Conservation (phyloP, 2,329 filamentous ascomycete genomes). For the Penicillium sp. region DNA sequence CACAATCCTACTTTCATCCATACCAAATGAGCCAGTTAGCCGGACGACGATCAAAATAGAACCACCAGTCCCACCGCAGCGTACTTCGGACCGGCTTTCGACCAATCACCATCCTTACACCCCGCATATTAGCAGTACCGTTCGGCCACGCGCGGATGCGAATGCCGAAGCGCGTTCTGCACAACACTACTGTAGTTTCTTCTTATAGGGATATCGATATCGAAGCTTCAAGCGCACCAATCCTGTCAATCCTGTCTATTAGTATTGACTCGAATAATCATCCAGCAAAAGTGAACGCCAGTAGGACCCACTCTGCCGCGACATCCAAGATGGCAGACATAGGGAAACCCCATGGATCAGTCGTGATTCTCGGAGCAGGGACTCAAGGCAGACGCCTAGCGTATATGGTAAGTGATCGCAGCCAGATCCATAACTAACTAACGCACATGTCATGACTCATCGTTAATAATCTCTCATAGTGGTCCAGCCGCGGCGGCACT, state of each 20-base stretch:
- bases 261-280: background rate
- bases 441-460: background rate
- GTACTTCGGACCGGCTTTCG: background rate
- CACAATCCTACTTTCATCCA: background rate
- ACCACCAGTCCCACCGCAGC: background rate
- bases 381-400: conserved; percentile 38
- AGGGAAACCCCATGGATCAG: background rate
- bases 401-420: conserved; percentile 31
- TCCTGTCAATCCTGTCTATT: background rate
- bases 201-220: background rate
- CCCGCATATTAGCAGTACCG: too few relatives aligned
- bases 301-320: too few relatives aligned
- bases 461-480: conserved; percentile 19
- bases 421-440: too few relatives aligned
- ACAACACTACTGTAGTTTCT: too few relatives aligned
- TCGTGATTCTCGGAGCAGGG: conserved; percentile 30
- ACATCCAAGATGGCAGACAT: background rate
- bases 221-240: background rate
- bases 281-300: background rate
- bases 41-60: background rate
- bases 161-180: background rate
- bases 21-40: too few relatives aligned
- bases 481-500: conserved; percentile 33
- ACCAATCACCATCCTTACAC: background rate
- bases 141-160: too few relatives aligned